phyloP scores from a whole-genome alignment of 441 rosid species.

The Eruca vesicaria region DNA sequence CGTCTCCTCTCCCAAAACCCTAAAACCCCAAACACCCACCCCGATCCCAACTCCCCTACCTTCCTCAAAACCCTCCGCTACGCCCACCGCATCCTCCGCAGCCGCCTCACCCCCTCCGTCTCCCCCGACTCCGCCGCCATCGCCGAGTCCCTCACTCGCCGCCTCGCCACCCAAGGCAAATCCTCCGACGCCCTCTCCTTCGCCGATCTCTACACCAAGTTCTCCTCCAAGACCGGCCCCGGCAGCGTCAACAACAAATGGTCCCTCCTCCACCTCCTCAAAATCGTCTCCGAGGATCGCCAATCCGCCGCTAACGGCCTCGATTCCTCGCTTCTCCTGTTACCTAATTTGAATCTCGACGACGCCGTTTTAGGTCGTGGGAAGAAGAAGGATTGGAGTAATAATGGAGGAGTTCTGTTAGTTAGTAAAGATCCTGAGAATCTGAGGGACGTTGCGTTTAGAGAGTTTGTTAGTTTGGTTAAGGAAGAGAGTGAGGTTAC shows the following conservation, averaged over 20 bases:
- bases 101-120: constrained; percentile 77
- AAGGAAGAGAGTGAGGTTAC: constrained; percentile 86
- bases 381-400: constrained; percentile 52
- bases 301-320: constrained; percentile 38
- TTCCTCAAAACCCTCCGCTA: constrained; percentile 64
- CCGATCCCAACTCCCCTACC: constrained; percentile 44
- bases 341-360: constrained; percentile 56
- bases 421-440: constrained; percentile 76
- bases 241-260: constrained; percentile 87
- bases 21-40: constrained; percentile 44
- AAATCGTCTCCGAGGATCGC: constrained; percentile 72
- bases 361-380: constrained; percentile 38
- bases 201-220: constrained; percentile 73
- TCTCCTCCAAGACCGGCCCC: constrained; percentile 76
- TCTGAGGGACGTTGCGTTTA: constrained; percentile 71
- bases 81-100: constrained; percentile 82
- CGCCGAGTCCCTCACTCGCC: constrained; percentile 90
- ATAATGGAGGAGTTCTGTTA: constrained; percentile 79
- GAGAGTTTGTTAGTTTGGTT: constrained; percentile 63
- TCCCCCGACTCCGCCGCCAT: constrained; percentile 74
- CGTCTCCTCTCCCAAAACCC: constrained; percentile 65
- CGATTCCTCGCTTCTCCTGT: constrained; percentile 43
- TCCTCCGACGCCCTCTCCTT: constrained; percentile 86
- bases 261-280: constrained; percentile 82
- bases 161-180: constrained; percentile 91